Percentiles rank a stretch among this genome's conserved stretches.
Conservation (phyloP, 2,329 filamentous ascomycete species). For the Colletotrichum lupini region DNA sequence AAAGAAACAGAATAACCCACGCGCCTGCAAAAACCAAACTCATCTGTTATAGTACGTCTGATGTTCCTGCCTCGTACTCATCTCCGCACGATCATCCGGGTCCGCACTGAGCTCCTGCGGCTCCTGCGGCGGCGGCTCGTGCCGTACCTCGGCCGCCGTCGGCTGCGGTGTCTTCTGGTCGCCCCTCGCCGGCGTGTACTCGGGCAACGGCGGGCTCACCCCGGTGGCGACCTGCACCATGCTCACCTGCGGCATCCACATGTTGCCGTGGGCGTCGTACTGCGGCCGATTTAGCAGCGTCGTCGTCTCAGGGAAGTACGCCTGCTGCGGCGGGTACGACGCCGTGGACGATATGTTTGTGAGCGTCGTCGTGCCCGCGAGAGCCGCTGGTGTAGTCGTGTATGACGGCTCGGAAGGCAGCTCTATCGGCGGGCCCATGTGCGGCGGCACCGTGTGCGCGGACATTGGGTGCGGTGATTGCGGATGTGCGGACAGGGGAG, state of each 20-base stretch:
- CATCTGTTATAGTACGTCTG: slow-evolving; percentile 34
- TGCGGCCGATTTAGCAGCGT: slow-evolving; percentile 39
- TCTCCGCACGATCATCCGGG: neutral
- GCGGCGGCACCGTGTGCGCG: slow-evolving; percentile 22
- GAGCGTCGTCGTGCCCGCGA: neutral
- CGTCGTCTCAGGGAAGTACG: slow-evolving; percentile 28
- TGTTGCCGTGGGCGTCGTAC: slow-evolving; percentile 45
- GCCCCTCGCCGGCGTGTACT: slow-evolving; percentile 27
- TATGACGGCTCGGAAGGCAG: slow-evolving; percentile 37
- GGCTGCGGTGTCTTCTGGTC: slow-evolving; percentile 16
- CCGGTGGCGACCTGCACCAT: slow-evolving; percentile 41
- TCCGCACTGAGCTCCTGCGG: slow-evolving; percentile 34
- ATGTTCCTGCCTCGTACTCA: slow-evolving; percentile 5
- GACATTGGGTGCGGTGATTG: slow-evolving; percentile 34
- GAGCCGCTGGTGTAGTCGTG: neutral
- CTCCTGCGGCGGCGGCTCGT: slow-evolving; percentile 7
- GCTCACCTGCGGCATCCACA: slow-evolving; percentile 48
- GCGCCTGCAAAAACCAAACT: neutral
- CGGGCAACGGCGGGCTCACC: slow-evolving; percentile 8
- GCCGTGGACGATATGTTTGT: slow-evolving; percentile 4
- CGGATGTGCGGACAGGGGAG: slow-evolving; percentile 27
- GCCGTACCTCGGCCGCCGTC: neutral
- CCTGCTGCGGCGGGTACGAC: slow-evolving; percentile 26
- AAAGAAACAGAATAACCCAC: neutral
- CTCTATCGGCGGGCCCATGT: slow-evolving; percentile 42